Percentiles rank a stretch among this genome's conserved stretches.
Conservation (phyloP, 805 yeast species). For the Candida suzukii region DNA sequence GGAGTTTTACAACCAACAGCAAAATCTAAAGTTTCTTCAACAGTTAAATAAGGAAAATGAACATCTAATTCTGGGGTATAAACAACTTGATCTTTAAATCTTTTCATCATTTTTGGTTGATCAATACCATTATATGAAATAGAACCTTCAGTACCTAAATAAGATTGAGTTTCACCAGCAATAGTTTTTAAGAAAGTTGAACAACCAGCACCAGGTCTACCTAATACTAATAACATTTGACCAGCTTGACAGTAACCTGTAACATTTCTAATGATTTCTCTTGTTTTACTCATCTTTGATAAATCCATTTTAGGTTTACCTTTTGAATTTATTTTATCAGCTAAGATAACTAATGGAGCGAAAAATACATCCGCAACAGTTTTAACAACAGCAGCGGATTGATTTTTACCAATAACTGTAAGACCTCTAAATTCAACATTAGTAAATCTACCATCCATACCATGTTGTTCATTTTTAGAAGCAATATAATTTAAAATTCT, state of each 20-base stretch:
- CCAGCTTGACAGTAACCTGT: conserved; percentile 33
- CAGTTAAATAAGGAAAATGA: conserved; percentile 48
- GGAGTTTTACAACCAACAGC: conserved; percentile 58
- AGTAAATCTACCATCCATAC: conserved; percentile 33
- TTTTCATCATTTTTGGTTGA: conserved; percentile 36
- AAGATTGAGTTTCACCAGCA: conserved; percentile 37
- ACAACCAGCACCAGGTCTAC: conserved; percentile 61
- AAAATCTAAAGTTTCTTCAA: conserved; percentile 47
- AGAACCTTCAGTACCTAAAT: conserved; percentile 30
- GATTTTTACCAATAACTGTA: conserved; percentile 33
- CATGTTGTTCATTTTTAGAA: conserved; percentile 33
- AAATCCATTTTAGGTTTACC: conserved; percentile 5
- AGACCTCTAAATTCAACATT: conserved; percentile 37
- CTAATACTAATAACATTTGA: conserved; percentile 46
- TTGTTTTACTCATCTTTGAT: conserved; percentile 9
- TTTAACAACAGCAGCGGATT: conserved; percentile 29
- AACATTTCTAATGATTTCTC: conserved; percentile 15
- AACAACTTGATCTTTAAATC: conserved; percentile 38
- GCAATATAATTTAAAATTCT: conserved; percentile 30
- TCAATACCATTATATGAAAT: conserved; percentile 42
- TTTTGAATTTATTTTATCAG: conserved; percentile 1
- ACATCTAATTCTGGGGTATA: conserved; percentile 50
- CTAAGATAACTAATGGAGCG: conserved; percentile 4
- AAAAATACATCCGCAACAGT: conserved; percentile 32
- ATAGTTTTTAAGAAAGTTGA: conserved; percentile 43